Evolutionary conservation across 2,329 filamentous ascomycete species (phyloP), one percentile per base, ranked within the genome.

Genomic region (Aspergillus viridinutans): DNA sequence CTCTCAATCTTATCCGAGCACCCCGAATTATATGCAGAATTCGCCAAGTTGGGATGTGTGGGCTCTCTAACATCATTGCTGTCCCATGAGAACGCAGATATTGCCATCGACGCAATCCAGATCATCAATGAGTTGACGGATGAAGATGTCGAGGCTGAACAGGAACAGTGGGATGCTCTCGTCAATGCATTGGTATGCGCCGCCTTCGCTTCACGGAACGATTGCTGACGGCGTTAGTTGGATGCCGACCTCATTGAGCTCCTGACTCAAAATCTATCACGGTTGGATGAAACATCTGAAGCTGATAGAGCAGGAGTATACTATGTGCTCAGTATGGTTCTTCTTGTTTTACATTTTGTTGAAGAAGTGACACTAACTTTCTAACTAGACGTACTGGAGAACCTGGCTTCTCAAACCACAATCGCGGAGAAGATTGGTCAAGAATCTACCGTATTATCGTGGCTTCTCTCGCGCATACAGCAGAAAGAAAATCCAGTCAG

Each of bases 21-120:
- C 69, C 83, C 92, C 3, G 87, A 90, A 59, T 81, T 96, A 21
- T 97, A 94, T 72, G 78, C 79, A 12, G 90, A 95, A 59, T 92
- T 96, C 67, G 86, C 88, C 32, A 87, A 85, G 63, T 79, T 92
- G 52, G 89, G 90, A 21, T 89, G 86, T 58, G 85, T 86, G 0
- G 83, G 76, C 4, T 92, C 88, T 54, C 75, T 99, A 52, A 90
- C 96, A 1, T 85, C 87, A 1, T 76, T 99, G 53, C 78, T 99
- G 50, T 88, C 93, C 17, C 94, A 99, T 72, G 94, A 99, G 67
- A 99, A 99, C 72, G 93, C 92, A 0, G 94, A 99, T 69, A 95
- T 99, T 62, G 92, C 94, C 10, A 96, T 97, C 66, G 90, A 89
- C 61, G 90, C 89, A 0, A 87, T 96, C 51, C 90, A 97, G 76